Conservation (phyloP, 345 rosid species). For the Syzygium aromaticum region DNA sequence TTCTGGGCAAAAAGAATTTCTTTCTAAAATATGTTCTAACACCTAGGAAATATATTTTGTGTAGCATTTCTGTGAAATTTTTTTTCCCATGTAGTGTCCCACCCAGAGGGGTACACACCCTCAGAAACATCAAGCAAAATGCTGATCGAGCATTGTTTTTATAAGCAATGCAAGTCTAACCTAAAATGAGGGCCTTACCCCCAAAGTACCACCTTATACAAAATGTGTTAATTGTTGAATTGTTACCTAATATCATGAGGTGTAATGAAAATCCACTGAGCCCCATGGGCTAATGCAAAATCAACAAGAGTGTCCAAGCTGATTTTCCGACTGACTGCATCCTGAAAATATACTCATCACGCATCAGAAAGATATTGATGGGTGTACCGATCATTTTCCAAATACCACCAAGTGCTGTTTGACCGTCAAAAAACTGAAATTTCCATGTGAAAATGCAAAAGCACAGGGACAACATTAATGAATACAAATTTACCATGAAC, state of each 20-base stretch:
- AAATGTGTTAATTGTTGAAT: background rate
- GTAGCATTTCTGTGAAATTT: background rate
- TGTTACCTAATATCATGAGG: conserved; percentile 93
- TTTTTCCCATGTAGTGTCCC: background rate
- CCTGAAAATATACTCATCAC: conserved; percentile 28
- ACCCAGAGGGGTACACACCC: background rate
- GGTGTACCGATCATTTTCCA: background rate
- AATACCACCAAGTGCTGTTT: background rate
- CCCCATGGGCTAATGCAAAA: conserved; percentile 72
- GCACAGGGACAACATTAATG: background rate
- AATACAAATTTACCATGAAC: conserved; percentile 60
- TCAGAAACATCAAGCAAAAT: background rate
- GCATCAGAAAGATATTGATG: background rate
- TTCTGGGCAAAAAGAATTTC: background rate
- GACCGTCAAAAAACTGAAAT: background rate
- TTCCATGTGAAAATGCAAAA: background rate
- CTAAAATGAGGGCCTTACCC: background rate
- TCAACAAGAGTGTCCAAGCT: conserved; percentile 85
- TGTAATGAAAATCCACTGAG: conserved; percentile 96
- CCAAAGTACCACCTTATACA: background rate
- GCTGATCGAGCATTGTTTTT: background rate
- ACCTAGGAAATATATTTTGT: background rate
- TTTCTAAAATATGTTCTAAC: background rate
- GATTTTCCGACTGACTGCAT: conserved; percentile 93
- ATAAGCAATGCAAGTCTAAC: background rate